Conservation (phyloP, 495 filamentous ascomycete genomes). For the Penicilliopsis zonata region DNA sequence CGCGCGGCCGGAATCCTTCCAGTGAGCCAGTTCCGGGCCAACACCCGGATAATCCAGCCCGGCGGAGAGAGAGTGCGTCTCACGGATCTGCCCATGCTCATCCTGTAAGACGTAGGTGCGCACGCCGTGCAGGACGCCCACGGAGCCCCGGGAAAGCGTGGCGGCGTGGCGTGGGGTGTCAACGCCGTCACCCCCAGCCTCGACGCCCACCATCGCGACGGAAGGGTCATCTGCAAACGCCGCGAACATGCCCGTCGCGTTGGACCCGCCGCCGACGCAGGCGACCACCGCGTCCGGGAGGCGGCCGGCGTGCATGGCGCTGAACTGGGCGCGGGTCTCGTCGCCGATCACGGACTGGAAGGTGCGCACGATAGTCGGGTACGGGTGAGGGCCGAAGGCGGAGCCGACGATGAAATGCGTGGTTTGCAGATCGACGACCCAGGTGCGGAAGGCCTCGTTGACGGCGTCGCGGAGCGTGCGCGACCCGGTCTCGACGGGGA, state of each 20-base stretch:
- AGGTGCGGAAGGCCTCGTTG: conserved; percentile 83
- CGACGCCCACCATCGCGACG: conserved; percentile 85
- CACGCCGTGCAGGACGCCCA: conserved; percentile 92
- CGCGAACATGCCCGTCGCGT: conserved; percentile 92
- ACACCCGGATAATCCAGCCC: conserved; percentile 97
- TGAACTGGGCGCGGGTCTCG: conserved; percentile 86
- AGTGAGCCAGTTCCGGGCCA: conserved; percentile 77
- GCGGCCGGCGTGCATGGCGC: conserved; percentile 64
- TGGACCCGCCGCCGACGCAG: conserved; percentile 88
- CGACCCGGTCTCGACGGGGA: conserved; percentile 77
- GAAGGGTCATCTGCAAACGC: conserved; percentile 80
- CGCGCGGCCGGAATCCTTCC: conserved; percentile 83
- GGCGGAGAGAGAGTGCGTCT: conserved; percentile 95
- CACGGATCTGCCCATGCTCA: conserved; percentile 79
- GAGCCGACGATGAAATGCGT: conserved; percentile 96
- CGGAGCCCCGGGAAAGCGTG: conserved; percentile 74
- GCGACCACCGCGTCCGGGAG: conserved; percentile 92
- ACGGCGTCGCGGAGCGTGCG: conserved; percentile 86
- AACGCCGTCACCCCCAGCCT: conserved; percentile 87
- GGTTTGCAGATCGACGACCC: conserved; percentile 73
- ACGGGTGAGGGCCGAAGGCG: conserved; percentile 88
- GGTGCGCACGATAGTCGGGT: conserved; percentile 89
- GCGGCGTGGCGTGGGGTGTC: conserved; percentile 80
- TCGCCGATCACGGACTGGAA: conserved; percentile 90
- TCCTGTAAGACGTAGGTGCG: conserved; percentile 92